Percentiles rank a stretch among this genome's conserved stretches.
Conservation (phyloP, 345 rosid species). For the Bruguiera sexangula region DNA sequence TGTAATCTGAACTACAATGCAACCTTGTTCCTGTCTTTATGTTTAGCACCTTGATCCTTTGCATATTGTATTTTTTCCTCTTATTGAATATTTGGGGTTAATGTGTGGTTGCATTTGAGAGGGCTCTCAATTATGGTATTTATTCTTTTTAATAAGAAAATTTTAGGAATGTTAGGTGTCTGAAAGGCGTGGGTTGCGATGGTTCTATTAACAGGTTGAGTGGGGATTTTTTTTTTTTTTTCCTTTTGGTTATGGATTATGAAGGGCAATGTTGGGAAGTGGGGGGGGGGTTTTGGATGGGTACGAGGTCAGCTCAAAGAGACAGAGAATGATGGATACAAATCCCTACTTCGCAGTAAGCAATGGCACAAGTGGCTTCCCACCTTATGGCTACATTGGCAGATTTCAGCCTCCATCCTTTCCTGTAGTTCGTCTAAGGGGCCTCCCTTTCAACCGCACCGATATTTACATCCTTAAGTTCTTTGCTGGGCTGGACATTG, state of each 20-base stretch:
- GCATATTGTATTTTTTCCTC: slow-evolving; percentile 20
- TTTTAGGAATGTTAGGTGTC: slow-evolving; percentile 19
- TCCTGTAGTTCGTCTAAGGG: slow-evolving; percentile 90
- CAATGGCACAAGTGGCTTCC: slow-evolving; percentile 56
- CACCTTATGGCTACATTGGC: slow-evolving; percentile 52
- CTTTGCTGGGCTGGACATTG: slow-evolving; percentile 88
- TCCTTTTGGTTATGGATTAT: slow-evolving; percentile 61
- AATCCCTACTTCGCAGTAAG: slow-evolving; percentile 99
- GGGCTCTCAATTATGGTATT: not conserved
- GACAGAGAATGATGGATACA: slow-evolving; percentile 99
- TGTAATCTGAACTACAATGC: too few species aligned
- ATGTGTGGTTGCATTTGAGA: slow-evolving; percentile 1
- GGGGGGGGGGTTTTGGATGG: slow-evolving; percentile 83
- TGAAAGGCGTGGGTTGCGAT: slow-evolving; percentile 52
- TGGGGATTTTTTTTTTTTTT: slow-evolving; percentile 52
- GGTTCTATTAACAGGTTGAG: slow-evolving; percentile 93
- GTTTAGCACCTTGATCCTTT: slow-evolving; percentile 4
- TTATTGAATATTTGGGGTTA: slow-evolving; percentile 1
- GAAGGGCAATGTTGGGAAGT: slow-evolving; percentile 98
- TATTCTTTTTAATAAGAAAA: not conserved
- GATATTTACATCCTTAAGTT: slow-evolving; percentile 85
- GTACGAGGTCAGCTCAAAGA: slow-evolving; percentile 99
- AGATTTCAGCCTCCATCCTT: slow-evolving; percentile 56
- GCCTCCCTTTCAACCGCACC: slow-evolving; percentile 89
- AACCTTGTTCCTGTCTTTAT: too few species aligned